These are phyloP conservation scores for Haematococcus sp. DNA, from an alignment of 139 green algal species.

Conservation along the genomic window DNA sequence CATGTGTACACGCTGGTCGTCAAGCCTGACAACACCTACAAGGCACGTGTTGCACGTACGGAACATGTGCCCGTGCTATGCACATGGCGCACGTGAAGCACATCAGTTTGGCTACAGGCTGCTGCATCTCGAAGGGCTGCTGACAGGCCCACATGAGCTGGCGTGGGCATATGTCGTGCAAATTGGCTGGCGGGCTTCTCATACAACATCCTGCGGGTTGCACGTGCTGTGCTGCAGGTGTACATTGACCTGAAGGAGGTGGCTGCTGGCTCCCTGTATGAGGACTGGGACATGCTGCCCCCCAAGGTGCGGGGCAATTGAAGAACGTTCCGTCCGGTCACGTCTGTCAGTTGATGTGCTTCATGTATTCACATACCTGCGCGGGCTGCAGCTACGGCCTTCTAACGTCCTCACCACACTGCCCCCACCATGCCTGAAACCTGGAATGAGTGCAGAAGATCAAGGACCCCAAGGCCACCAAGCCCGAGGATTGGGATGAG, in stretches of 20 bases:
- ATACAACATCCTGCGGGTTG: not conserved
- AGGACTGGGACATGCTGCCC: conserved; percentile 85
- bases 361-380: too few relatives aligned
- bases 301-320: conserved; percentile 47
- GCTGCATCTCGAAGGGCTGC: too few relatives aligned
- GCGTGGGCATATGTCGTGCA: not conserved
- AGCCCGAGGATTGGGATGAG: conserved; percentile 92
- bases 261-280: conserved; percentile 60
- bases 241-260: conserved; percentile 77
- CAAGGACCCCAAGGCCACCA: conserved; percentile 80
- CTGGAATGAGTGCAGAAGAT: conserved; percentile 7
- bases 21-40: conserved; percentile 72
- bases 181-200: not conserved
- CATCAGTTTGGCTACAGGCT: too few relatives aligned
- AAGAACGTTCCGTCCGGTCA: too few relatives aligned
- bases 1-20: conserved; percentile 89
- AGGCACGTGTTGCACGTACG: conserved; percentile 29
- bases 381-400: not conserved
- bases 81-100: too few relatives aligned
- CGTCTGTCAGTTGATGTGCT: too few relatives aligned
- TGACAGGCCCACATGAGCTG: too few relatives aligned
- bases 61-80: not conserved
- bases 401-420: too few relatives aligned
- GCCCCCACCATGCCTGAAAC: too few relatives aligned
- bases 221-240: conserved; percentile 45